Evolutionary conservation across 129 eudicot species (phyloP).

Genomic region (Saussurea involucrata): DNA sequence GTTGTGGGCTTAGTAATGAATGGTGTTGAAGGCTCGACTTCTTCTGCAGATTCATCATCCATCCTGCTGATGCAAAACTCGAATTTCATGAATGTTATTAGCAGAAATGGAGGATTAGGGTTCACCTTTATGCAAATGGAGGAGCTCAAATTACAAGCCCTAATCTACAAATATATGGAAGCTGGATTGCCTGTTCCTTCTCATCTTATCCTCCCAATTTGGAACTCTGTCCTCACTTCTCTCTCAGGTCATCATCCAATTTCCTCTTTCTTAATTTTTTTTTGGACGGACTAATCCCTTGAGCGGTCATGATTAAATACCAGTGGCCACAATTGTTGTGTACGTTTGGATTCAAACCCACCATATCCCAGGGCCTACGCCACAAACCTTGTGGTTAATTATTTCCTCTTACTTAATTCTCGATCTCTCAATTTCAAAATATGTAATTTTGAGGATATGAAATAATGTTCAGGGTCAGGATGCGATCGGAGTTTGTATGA

Average conservation of each 20-base stretch:
- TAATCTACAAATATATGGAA: conserved; percentile 46
- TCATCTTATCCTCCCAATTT: conserved; percentile 46
- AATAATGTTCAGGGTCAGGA: conserved; percentile 19
- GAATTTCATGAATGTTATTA: not conserved
- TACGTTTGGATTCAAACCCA: no score
- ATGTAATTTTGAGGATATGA: not conserved
- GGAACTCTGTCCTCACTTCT: conserved; percentile 37
- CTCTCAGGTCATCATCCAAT: conserved; percentile 10
- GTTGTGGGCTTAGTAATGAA: conserved; percentile 21
- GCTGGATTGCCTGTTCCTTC: conserved; percentile 49
- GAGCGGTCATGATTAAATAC: no score
- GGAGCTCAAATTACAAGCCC: conserved; percentile 42
- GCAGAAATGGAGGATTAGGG: conserved; percentile 17
- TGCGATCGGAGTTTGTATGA: conserved; percentile 24
- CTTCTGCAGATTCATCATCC: conserved; percentile 15
- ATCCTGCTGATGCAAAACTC: not conserved
- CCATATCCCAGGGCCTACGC: no score
- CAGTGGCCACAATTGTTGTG: no score
- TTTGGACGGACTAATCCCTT: no score
- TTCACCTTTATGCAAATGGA: conserved; percentile 51
- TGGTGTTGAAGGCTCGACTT: conserved; percentile 18
- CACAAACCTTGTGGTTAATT: no score
- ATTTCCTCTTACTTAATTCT: no score
- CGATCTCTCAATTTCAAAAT: not conserved
- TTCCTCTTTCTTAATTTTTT: not conserved